Percentiles rank a stretch among this genome's conserved stretches.
phyloP scores from a whole-genome alignment of 257 asterid genomes.

The Solanum chiquidenum region DNA sequence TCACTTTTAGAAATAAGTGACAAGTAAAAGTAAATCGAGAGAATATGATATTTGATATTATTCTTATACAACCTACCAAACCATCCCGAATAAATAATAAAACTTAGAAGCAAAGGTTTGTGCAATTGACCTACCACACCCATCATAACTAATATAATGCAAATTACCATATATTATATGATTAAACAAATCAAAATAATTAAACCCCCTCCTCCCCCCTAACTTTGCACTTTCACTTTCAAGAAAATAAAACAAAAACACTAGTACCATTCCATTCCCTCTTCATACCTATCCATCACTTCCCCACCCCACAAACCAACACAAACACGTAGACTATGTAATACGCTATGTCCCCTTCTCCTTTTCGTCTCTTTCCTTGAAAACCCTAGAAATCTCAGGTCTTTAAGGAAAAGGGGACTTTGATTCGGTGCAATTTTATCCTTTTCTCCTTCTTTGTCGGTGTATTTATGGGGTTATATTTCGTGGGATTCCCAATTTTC shows the following conservation, averaged over 20 bases:
- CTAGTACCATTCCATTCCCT: not conserved
- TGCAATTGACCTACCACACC: not conserved
- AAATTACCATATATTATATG: not conserved
- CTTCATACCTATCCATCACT: not conserved
- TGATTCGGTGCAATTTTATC: not conserved
- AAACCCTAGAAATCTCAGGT: constrained; percentile 1
- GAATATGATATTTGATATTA: too few relatives aligned
- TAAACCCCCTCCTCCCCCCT: not conserved
- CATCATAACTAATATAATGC: not conserved
- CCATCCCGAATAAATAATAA: not conserved
- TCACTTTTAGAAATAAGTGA: too few relatives aligned
- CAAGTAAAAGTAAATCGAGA: too few relatives aligned
- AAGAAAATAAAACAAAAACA: not conserved
- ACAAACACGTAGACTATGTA: not conserved
- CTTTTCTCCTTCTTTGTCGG: not conserved
- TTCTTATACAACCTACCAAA: not conserved
- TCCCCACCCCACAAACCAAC: not conserved
- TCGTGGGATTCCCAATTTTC: not conserved
- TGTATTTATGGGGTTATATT: not conserved
- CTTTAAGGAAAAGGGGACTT: not conserved
- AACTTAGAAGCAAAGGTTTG: not conserved
- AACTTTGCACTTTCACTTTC: not conserved
- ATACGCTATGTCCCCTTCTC: not conserved
- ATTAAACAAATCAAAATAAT: not conserved
- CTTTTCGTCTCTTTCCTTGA: not conserved